Percentiles rank a stretch among this genome's conserved stretches.
Conservation (phyloP, 129 eudicot species). For the Kitagawia praeruptora region DNA sequence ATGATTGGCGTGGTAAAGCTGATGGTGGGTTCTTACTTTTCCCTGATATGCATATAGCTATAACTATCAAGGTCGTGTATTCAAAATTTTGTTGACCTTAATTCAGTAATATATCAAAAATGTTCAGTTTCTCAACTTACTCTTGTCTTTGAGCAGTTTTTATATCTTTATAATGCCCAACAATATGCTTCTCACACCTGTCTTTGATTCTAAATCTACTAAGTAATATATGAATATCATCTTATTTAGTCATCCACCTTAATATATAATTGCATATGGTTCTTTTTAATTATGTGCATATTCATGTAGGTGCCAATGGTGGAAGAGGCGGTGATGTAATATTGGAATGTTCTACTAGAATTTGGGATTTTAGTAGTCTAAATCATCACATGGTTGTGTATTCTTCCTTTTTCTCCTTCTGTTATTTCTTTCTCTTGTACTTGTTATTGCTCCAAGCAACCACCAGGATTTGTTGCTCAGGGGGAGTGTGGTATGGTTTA, state of each 20-base stretch:
- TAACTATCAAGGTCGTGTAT: neutral
- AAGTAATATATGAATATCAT: neutral
- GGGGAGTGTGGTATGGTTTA: too few species aligned
- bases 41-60: neutral
- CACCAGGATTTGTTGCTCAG: too few species aligned
- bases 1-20: constrained; percentile 73
- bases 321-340: constrained; percentile 98
- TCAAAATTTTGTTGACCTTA: neutral
- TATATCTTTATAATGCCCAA: neutral
- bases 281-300: neutral
- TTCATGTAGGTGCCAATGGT: constrained; percentile 77
- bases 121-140: neutral
- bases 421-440: neutral
- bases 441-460: neutral
- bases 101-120: neutral
- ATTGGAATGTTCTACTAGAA: constrained; percentile 54
- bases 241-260: neutral
- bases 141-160: neutral
- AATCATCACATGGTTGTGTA: constrained; percentile 66
- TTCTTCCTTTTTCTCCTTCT: neutral
- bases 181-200: neutral
- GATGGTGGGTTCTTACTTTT: constrained; percentile 52
- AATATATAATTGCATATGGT: neutral
- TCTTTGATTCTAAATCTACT: neutral
- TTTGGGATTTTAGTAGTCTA: constrained; percentile 90